Conservation (phyloP, 2,329 filamentous ascomycete species). For the Fusarium sp. region DNA sequence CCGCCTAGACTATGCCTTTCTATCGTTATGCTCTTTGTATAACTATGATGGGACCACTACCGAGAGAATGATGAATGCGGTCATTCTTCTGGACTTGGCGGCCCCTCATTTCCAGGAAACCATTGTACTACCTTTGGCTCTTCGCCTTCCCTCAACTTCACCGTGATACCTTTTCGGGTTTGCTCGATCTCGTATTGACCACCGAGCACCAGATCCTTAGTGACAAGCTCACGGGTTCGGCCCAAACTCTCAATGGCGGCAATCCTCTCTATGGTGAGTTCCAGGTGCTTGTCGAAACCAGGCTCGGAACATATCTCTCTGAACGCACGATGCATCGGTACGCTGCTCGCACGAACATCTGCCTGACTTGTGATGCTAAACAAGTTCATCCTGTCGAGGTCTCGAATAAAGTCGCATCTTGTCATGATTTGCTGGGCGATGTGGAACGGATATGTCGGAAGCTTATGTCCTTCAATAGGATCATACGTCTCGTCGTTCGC, state of each 20-base stretch:
- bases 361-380: constrained; percentile 92
- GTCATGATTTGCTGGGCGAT: constrained; percentile 94
- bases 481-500: constrained; percentile 70
- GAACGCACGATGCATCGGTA: constrained; percentile 96
- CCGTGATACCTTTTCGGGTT: constrained; percentile 53
- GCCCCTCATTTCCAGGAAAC: constrained; percentile 4
- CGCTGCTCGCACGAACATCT: constrained; percentile 89
- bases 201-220: constrained; percentile 90
- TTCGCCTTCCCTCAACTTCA: constrained; percentile 59
- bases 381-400: constrained; percentile 92
- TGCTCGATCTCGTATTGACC: constrained; percentile 78
- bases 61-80: neutral
- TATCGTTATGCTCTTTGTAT: neutral
- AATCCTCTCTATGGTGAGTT: constrained; percentile 86
- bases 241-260: constrained; percentile 93
- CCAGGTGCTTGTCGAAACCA: constrained; percentile 84
- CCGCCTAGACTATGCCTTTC: constrained; percentile 1
- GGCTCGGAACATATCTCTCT: constrained; percentile 79
- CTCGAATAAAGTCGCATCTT: constrained; percentile 90
- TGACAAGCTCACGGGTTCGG: constrained; percentile 91
- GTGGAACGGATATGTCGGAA: constrained; percentile 85
- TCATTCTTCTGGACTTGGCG: constrained; percentile 9
- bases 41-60: neutral
- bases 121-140: neutral
- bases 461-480: constrained; percentile 73